Percentiles rank a stretch among this genome's conserved stretches.
Conservation (phyloP, 2,329 filamentous ascomycete genomes). For the Trichoderma cornu-damae region DNA sequence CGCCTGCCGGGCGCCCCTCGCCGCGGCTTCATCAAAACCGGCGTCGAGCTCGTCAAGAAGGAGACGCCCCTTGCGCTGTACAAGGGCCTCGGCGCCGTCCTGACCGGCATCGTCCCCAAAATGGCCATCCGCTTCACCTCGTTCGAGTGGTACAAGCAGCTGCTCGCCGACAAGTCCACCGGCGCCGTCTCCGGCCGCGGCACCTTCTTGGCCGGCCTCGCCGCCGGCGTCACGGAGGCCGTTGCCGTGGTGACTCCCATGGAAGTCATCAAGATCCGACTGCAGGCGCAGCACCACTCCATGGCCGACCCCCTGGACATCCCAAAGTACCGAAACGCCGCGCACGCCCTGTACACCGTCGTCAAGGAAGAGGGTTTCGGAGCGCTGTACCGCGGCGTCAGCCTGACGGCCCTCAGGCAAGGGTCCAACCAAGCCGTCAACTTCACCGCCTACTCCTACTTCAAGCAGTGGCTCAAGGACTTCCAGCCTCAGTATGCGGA, state of each 20-base stretch:
- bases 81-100: conserved; percentile 94
- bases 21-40: conserved; percentile 83
- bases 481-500: conserved; percentile 65
- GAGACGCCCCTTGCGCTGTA: conserved; percentile 93
- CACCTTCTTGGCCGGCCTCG: conserved; percentile 73
- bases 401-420: conserved; percentile 86
- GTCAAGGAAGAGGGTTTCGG: conserved; percentile 84
- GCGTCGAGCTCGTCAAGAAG: conserved; percentile 76
- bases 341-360: conserved; percentile 77
- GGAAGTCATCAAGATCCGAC: conserved; percentile 98
- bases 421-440: conserved; percentile 98
- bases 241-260: conserved; percentile 95
- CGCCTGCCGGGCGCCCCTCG: conserved; percentile 76
- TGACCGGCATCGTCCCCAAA: conserved; percentile 95
- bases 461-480: conserved; percentile 72
- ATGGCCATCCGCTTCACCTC: conserved; percentile 99
- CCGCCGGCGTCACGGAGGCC: conserved; percentile 92
- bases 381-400: conserved; percentile 88
- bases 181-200: conserved; percentile 63
- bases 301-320: conserved; percentile 95
- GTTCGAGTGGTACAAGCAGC: conserved; percentile 90
- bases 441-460: conserved; percentile 95
- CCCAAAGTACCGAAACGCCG: conserved; percentile 95
- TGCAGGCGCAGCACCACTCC: conserved; percentile 96
- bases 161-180: conserved; percentile 63